These are phyloP conservation scores for Furcasterigmium furcatum DNA, from an alignment of 2,329 filamentous ascomycete genomes.

Conservation along the genomic window DNA sequence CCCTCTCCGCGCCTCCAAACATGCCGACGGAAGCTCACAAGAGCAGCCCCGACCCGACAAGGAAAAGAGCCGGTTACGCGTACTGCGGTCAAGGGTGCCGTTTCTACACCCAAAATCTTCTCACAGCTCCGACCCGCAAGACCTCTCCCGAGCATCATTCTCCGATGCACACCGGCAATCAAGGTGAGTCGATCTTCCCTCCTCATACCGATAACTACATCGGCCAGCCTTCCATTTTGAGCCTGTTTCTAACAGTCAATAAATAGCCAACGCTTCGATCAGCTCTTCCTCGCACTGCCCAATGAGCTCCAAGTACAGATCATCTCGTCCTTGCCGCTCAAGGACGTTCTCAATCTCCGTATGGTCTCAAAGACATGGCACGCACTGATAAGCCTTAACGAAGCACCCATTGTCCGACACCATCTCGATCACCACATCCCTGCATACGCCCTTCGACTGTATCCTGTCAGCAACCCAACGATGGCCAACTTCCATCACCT, in stretches of 20 bases:
- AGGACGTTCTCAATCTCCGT: conserved; percentile 57
- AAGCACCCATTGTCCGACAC: conserved; percentile 57
- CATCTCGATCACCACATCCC: conserved; percentile 59
- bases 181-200: conserved; percentile 26
- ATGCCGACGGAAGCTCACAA: conserved; percentile 15
- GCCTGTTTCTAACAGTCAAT: too few species aligned
- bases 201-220: too few species aligned
- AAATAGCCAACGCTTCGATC: conserved; percentile 38
- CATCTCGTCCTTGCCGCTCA: conserved; percentile 56
- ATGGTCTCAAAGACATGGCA: conserved; percentile 58
- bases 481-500: conserved; percentile 57
- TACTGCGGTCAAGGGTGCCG: conserved; percentile 34
- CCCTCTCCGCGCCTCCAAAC: conserved; percentile 40
- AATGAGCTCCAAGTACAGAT: conserved; percentile 63
- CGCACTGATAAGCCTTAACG: conserved; percentile 55
- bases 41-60: conserved; percentile 15
- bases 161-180: neutral
- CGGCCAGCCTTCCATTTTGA: too few species aligned
- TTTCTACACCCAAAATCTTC: conserved; percentile 29
- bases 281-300: conserved; percentile 55
- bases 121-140: conserved; percentile 16
- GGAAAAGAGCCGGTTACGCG: conserved; percentile 38
- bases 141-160: neutral
- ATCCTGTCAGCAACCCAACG: conserved; percentile 45
- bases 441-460: conserved; percentile 56